A percentile compares a stretch with the other conserved stretches of the same genome.
These are phyloP conservation scores for Jasminum sambac DNA, from an alignment of 257 asterid species.

Conservation along the genomic window DNA sequence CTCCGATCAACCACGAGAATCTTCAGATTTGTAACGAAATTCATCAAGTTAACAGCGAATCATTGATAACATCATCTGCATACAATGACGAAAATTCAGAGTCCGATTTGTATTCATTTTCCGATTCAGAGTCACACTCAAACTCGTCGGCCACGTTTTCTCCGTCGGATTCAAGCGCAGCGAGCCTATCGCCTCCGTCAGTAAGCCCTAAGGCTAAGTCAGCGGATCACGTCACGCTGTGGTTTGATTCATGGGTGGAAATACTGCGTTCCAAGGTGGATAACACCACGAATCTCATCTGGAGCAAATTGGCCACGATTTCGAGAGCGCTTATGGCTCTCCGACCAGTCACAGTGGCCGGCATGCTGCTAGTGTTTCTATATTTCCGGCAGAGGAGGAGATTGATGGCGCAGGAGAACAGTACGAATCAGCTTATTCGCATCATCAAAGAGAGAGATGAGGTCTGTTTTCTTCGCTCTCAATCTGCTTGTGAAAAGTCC, in stretches of 20 bases:
- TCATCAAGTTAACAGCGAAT: constrained; percentile 16
- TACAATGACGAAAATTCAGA: constrained; percentile 3
- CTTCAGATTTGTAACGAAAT: constrained; percentile 35
- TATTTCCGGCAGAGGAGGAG: constrained; percentile 30
- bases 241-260: constrained; percentile 36
- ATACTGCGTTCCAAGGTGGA: constrained; percentile 33
- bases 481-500: constrained; percentile 46
- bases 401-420: not conserved
- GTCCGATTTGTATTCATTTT: constrained; percentile 34
- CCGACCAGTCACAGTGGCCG: constrained; percentile 31
- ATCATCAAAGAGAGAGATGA: constrained; percentile 48
- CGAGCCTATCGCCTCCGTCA: constrained; percentile 22
- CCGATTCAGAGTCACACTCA: constrained; percentile 33
- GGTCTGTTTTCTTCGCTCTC: constrained; percentile 20
- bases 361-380: constrained; percentile 20
- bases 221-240: not conserved
- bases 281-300: constrained; percentile 8
- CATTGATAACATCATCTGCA: constrained; percentile 6
- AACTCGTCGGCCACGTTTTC: constrained; percentile 41
- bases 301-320: constrained; percentile 23
- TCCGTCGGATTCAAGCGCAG: constrained; percentile 32
- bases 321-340: constrained; percentile 24
- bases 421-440: constrained; percentile 22
- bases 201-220: constrained; percentile 14
- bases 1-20: constrained; percentile 72